These are phyloP conservation scores for Leishmania major DNA, from an alignment of 208 protist species.

Conservation along the genomic window DNA sequence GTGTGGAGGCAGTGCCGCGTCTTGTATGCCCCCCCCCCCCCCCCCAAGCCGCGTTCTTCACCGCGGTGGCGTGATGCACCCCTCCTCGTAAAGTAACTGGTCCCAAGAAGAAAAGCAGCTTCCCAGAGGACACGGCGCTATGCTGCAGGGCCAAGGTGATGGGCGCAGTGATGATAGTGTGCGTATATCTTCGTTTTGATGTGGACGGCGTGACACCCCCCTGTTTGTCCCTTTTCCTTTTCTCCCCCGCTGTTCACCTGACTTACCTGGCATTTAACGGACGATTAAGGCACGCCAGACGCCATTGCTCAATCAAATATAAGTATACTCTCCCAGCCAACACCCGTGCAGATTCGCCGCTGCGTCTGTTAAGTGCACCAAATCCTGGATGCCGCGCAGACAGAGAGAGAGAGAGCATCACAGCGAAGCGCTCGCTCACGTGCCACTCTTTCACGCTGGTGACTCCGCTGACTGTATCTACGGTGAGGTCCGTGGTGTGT, in stretches of 20 bases:
- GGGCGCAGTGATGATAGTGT: neutral
- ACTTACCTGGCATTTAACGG: neutral
- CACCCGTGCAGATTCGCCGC: neutral
- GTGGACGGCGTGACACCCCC: neutral
- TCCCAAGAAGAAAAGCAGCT: neutral
- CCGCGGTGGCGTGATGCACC: neutral
- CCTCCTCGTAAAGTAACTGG: neutral
- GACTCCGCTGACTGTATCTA: neutral
- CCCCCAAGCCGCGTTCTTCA: neutral
- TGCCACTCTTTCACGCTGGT: neutral
- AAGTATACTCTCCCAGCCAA: neutral
- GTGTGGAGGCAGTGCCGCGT: neutral
- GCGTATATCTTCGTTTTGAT: neutral
- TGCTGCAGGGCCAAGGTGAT: neutral
- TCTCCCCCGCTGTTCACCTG: neutral
- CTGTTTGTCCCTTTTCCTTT: neutral
- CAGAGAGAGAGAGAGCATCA: neutral
- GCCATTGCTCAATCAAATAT: neutral
- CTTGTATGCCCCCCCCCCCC: neutral
- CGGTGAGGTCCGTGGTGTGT: neutral
- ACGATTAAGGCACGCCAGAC: constrained; percentile 6
- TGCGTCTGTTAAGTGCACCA: neutral
- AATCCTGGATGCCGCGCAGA: neutral
- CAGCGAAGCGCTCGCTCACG: neutral
- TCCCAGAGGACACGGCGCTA: neutral